These are phyloP conservation scores for Sugiyamaella sp. DNA, from an alignment of 1,139 yeast genomes.

Conservation along the genomic window DNA sequence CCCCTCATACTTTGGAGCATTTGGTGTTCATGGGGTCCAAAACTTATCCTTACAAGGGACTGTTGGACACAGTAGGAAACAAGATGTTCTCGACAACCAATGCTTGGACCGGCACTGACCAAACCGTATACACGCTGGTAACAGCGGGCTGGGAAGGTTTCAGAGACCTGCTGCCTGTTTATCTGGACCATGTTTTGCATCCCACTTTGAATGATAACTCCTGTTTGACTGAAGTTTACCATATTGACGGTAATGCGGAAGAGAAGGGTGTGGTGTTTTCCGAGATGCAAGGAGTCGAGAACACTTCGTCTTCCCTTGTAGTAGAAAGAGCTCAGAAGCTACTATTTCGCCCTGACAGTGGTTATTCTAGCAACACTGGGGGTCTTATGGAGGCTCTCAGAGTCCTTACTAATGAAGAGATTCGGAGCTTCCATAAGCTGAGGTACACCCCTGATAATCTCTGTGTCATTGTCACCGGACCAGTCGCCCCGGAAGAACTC, in stretches of 20 bases:
- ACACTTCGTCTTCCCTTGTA: conserved; percentile 75
- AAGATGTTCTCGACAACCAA: conserved; percentile 84
- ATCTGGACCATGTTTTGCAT: conserved; percentile 79
- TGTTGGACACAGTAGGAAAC: conserved; percentile 85
- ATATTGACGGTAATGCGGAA: conserved; percentile 84
- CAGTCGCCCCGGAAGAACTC: conserved; percentile 75
- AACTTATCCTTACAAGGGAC: conserved; percentile 87
- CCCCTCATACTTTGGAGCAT: conserved; percentile 96
- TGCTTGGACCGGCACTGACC: conserved; percentile 98
- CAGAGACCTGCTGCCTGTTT: conserved; percentile 77
- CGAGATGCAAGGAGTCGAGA: conserved; percentile 95
- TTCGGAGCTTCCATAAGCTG: conserved; percentile 69
- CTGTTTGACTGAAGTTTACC: conserved; percentile 92
- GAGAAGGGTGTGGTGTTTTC: conserved; percentile 97
- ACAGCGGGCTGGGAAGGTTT: conserved; percentile 99
- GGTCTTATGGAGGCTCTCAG: conserved; percentile 82
- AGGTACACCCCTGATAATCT: conserved; percentile 84
- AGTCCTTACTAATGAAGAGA: conserved; percentile 68
- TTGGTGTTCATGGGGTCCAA: conserved; percentile 92
- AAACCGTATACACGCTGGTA: conserved; percentile 87
- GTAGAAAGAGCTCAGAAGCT: conserved; percentile 63
- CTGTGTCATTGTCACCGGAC: conserved; percentile 80
- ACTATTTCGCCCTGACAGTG: conserved; percentile 63
- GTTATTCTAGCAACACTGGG: conserved; percentile 93
- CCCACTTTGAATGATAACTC: conserved; percentile 92